Evolutionary conservation across 1,284 basidiomycete species (phyloP).

Genomic region (Pisolithus thermaeus): DNA sequence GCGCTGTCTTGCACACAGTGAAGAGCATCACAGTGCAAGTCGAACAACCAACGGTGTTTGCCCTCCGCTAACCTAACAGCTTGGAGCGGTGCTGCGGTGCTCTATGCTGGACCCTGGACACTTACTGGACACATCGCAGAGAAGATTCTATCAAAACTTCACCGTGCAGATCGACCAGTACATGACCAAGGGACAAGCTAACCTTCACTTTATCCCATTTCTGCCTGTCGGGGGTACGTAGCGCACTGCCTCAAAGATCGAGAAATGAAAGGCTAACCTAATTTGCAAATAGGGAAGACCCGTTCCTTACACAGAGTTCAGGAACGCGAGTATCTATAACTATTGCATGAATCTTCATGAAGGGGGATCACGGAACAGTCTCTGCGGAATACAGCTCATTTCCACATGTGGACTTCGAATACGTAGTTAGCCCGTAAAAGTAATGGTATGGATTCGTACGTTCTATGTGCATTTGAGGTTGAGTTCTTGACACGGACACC

Average conservation of each 20-base stretch:
- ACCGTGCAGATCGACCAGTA: constrained; percentile 14
- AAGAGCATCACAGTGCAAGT: constrained; percentile 8
- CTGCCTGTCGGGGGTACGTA: constrained; percentile 1
- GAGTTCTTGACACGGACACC: too few species aligned
- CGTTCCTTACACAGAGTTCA: constrained; percentile 3
- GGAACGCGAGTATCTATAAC: constrained; percentile 1
- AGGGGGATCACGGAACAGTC: neutral
- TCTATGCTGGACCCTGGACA: constrained; percentile 26
- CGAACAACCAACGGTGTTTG: constrained; percentile 11
- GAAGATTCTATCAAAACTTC: constrained; percentile 29
- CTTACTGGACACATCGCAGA: constrained; percentile 14
- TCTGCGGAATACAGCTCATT: neutral
- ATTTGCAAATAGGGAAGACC: too few species aligned
- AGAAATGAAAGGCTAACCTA: neutral
- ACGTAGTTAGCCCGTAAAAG: too few species aligned
- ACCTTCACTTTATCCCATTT: constrained; percentile 23
- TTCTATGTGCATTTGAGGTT: too few species aligned
- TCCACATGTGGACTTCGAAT: neutral
- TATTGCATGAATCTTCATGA: neutral
- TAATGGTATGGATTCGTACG: too few species aligned
- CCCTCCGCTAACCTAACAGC: constrained; percentile 15
- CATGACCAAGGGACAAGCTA: constrained; percentile 13
- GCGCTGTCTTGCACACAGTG: constrained; percentile 4
- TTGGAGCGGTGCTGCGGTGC: constrained; percentile 23
- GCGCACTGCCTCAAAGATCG: neutral